These are phyloP conservation scores for Carex myosuroides DNA, from an alignment of 176 grass and related monocot species.

Conservation along the genomic window DNA sequence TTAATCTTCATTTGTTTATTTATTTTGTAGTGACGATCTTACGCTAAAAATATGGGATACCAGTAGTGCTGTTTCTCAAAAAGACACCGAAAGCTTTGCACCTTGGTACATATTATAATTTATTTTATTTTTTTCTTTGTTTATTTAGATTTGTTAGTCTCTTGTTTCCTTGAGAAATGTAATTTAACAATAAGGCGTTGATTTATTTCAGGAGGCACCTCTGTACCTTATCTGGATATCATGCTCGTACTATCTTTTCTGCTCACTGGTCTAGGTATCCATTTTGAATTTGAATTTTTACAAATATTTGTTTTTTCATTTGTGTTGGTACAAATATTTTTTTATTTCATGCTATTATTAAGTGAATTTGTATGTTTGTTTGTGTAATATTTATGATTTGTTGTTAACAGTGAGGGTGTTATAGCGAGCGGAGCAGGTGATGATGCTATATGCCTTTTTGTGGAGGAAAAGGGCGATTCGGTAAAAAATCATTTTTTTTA, in stretches of 20 bases:
- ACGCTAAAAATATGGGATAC: slow-evolving; percentile 92
- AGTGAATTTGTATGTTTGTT: neutral
- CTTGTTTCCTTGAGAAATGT: neutral
- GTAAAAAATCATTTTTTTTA: slow-evolving; percentile 40
- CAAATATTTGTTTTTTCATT: slow-evolving; percentile 4
- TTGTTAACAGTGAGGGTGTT: slow-evolving; percentile 56
- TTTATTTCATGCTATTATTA: neutral
- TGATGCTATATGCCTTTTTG: slow-evolving; percentile 72
- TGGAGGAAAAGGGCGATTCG: slow-evolving; percentile 46
- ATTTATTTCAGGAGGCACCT: slow-evolving; percentile 64
- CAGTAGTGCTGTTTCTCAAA: slow-evolving; percentile 45
- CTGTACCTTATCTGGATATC: slow-evolving; percentile 80
- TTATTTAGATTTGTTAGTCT: slow-evolving; percentile 3
- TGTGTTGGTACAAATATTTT: neutral
- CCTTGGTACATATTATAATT: slow-evolving; percentile 52
- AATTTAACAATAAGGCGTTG: slow-evolving; percentile 18
- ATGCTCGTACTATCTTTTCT: slow-evolving; percentile 84
- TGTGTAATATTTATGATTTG: slow-evolving; percentile 11
- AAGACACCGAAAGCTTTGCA: slow-evolving; percentile 36
- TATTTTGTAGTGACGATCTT: slow-evolving; percentile 73
- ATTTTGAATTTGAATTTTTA: slow-evolving; percentile 3
- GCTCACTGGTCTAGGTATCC: slow-evolving; percentile 88
- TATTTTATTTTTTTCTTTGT: neutral
- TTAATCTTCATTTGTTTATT: slow-evolving; percentile 15
- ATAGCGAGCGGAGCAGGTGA: slow-evolving; percentile 78